phyloP scores from a whole-genome alignment of 352 stramenopile species.

The Pythium folliculosum region DNA sequence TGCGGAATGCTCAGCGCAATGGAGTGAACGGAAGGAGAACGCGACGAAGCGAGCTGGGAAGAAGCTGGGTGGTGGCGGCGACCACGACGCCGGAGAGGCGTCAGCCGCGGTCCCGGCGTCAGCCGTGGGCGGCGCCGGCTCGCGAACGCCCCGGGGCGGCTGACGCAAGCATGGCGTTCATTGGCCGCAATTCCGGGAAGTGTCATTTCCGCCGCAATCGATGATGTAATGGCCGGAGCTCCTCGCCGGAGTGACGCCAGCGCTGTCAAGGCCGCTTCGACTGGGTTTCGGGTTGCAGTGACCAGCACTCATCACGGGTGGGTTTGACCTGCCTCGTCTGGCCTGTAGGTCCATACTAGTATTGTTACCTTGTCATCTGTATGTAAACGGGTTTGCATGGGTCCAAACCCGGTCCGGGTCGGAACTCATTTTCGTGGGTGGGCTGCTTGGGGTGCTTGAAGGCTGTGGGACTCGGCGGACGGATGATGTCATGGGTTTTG shows the following conservation, averaged over 20 bases:
- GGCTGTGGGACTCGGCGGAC: not conserved
- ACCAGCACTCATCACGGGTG: not conserved
- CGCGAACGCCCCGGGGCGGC: too few relatives aligned
- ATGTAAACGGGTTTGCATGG: not conserved
- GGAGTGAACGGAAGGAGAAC: too few relatives aligned
- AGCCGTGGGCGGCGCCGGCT: not conserved
- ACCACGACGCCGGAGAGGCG: not conserved
- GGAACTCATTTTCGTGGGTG: not conserved
- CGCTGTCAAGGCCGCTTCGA: not conserved
- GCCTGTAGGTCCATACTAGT: too few relatives aligned
- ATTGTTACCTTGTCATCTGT: not conserved
- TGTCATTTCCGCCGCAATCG: not conserved
- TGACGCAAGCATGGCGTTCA: constrained; percentile 12
- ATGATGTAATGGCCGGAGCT: constrained; percentile 14
- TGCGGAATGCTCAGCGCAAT: constrained; percentile 2
- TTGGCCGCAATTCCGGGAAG: constrained; percentile 3
- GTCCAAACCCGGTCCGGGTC: not conserved
- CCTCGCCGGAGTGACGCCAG: not conserved
- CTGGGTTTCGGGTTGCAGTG: constrained; percentile 6
- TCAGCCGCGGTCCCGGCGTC: not conserved
- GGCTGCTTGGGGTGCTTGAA: not conserved
- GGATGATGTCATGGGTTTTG: not conserved
- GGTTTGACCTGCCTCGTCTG: not conserved
- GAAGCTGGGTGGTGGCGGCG: not conserved
- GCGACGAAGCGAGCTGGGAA: too few relatives aligned